phyloP scores from a whole-genome alignment of 2,329 filamentous ascomycete species.

The Knufia fluminis region DNA sequence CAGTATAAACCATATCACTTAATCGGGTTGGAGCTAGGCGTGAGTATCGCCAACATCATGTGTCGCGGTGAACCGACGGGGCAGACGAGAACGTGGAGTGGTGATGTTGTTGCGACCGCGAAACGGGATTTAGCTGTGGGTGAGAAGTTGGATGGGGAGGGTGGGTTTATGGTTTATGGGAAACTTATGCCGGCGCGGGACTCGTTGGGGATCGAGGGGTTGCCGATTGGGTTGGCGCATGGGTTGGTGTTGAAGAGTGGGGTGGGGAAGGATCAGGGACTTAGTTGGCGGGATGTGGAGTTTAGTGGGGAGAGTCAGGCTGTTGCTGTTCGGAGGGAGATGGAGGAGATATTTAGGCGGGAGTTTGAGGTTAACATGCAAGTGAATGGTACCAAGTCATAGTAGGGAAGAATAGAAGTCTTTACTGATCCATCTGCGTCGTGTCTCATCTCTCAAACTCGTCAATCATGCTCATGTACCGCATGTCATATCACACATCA shows the following conservation, averaged over 20 bases:
- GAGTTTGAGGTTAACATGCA: no score
- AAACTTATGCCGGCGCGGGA: constrained; percentile 34
- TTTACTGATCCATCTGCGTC: no score
- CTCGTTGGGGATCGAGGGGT: constrained; percentile 34
- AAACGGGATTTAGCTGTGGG: constrained; percentile 38
- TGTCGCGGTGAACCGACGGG: constrained; percentile 39
- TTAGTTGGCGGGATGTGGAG: constrained; percentile 40
- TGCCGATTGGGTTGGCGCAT: constrained; percentile 38
- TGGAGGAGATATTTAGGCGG: no score
- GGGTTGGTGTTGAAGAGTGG: constrained; percentile 34
- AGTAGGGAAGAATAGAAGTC: no score
- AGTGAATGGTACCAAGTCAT: no score
- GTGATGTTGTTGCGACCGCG: constrained; percentile 40
- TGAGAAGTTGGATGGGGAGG: constrained; percentile 39
- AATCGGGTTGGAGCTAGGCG: constrained; percentile 39
- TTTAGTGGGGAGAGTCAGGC: constrained; percentile 33
- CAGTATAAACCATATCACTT: constrained; percentile 42
- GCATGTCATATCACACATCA: not conserved
- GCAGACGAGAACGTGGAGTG: constrained; percentile 36
- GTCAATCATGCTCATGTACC: not conserved
- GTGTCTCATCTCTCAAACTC: no score
- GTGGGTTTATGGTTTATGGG: constrained; percentile 39
- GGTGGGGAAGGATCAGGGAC: constrained; percentile 34
- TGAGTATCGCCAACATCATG: constrained; percentile 38
- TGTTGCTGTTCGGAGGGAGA: constrained; percentile 35